Conservation (phyloP, 495 filamentous ascomycete genomes). For the Penicillium canescens region DNA sequence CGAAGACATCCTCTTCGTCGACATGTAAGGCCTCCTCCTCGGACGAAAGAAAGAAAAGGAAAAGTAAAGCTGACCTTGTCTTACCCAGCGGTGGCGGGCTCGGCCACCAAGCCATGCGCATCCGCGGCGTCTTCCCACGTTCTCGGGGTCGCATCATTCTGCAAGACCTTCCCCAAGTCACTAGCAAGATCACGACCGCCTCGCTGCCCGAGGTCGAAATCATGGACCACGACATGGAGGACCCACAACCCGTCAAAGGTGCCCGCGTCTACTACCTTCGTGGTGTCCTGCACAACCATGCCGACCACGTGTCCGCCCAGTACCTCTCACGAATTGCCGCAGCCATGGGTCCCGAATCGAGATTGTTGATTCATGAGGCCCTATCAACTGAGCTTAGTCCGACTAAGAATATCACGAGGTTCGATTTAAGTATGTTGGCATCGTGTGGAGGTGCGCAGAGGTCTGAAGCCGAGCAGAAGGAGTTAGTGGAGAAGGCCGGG, state of each 20-base stretch:
- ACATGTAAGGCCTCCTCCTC: not conserved
- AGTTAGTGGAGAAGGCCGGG: constrained; percentile 45
- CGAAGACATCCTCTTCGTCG: not conserved
- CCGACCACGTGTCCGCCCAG: constrained; percentile 36
- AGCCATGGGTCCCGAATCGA: constrained; percentile 43
- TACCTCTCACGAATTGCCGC: constrained; percentile 36
- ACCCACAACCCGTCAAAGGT: constrained; percentile 43
- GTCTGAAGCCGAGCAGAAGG: constrained; percentile 31
- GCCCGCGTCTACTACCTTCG: constrained; percentile 27
- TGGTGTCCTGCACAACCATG: constrained; percentile 48
- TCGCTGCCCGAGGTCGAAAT: constrained; percentile 23
- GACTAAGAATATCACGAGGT: constrained; percentile 27
- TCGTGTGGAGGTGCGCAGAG: constrained; percentile 23
- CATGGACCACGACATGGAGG: constrained; percentile 47
- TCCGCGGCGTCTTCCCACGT: constrained; percentile 33
- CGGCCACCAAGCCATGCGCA: constrained; percentile 46
- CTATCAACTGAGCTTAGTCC: constrained; percentile 39
- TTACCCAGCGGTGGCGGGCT: constrained; percentile 32
- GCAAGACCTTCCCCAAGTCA: constrained; percentile 47
- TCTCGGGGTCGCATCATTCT: constrained; percentile 44
- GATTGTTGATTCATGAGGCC: constrained; percentile 49
- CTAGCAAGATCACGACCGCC: constrained; percentile 34
- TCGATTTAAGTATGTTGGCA: constrained; percentile 40
- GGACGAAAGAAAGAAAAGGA: not conserved
- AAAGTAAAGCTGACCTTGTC: not conserved